phyloP scores from a whole-genome alignment of 495 filamentous ascomycete species.

The Cairneyella variabilis region DNA sequence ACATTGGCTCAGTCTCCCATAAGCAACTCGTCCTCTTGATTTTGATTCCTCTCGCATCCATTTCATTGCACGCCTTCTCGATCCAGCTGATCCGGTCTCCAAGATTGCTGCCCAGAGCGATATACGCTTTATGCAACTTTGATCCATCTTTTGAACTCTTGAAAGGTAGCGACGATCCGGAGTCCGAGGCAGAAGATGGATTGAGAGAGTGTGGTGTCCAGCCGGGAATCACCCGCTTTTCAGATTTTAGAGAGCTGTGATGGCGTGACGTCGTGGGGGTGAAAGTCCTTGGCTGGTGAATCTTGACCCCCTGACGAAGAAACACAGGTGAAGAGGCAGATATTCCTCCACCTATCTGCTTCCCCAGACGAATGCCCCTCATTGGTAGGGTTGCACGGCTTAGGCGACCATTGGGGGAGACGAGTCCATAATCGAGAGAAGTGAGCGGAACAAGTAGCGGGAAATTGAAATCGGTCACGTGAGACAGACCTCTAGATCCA shows the following conservation, averaged over 20 bases:
- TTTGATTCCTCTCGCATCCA: conserved; percentile 66
- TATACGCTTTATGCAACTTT: conserved; percentile 48
- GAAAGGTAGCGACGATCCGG: neutral
- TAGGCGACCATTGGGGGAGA: too few species aligned
- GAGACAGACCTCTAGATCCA: too few species aligned
- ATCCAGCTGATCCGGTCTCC: conserved; percentile 83
- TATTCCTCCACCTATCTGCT: too few species aligned
- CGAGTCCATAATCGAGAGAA: too few species aligned
- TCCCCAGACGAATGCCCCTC: too few species aligned
- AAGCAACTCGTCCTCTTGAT: conserved; percentile 79
- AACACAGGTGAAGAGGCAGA: too few species aligned
- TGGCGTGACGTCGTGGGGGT: too few species aligned
- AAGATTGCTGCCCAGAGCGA: conserved; percentile 91
- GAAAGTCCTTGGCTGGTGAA: too few species aligned
- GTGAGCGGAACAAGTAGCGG: too few species aligned
- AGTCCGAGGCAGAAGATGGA: neutral
- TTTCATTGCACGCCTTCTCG: conserved; percentile 72
- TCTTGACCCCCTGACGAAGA: too few species aligned
- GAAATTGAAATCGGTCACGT: too few species aligned
- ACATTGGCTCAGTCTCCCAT: conserved; percentile 96
- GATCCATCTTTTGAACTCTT: neutral
- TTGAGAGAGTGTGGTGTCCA: conserved; percentile 16
- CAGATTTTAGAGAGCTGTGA: conserved; percentile 6
- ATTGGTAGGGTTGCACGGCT: too few species aligned
- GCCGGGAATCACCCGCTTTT: neutral